phyloP scores from a whole-genome alignment of 441 rosid genomes.

The Metrosideros polymorpha region DNA sequence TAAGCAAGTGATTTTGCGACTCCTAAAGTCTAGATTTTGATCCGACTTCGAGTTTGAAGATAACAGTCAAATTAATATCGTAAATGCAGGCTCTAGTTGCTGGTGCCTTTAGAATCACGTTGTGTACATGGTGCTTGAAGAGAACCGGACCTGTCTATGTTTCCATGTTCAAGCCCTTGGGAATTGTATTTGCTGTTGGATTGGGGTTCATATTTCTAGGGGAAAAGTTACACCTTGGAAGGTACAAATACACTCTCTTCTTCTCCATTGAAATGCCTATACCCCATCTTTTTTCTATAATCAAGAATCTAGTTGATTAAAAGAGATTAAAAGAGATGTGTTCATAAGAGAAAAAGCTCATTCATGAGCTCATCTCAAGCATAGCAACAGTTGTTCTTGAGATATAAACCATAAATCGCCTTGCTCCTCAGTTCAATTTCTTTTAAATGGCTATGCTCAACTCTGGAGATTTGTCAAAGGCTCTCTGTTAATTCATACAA shows the following conservation, averaged over 20 bases:
- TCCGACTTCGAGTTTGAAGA: neutral
- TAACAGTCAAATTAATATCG: too few species aligned
- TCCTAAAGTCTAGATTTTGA: neutral
- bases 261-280: neutral
- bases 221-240: conserved; percentile 24
- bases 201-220: conserved; percentile 16
- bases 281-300: neutral
- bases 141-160: conserved; percentile 25
- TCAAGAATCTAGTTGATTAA: neutral
- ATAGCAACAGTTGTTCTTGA: neutral
- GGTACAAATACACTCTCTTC: conserved; percentile 1
- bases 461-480: neutral
- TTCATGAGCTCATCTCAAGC: neutral
- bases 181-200: too few species aligned
- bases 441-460: neutral
- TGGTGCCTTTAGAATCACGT: neutral
- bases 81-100: conserved; percentile 13
- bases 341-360: neutral
- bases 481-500: neutral
- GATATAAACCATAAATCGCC: neutral
- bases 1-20: neutral
- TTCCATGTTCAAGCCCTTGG: conserved; percentile 36
- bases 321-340: neutral
- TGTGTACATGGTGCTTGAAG: conserved; percentile 19
- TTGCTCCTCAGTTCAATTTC: neutral